Base-by-base conservation (phyloP, 1,284 basidiomycete genomes). In the Trichosporon coremiiforme region DNA sequence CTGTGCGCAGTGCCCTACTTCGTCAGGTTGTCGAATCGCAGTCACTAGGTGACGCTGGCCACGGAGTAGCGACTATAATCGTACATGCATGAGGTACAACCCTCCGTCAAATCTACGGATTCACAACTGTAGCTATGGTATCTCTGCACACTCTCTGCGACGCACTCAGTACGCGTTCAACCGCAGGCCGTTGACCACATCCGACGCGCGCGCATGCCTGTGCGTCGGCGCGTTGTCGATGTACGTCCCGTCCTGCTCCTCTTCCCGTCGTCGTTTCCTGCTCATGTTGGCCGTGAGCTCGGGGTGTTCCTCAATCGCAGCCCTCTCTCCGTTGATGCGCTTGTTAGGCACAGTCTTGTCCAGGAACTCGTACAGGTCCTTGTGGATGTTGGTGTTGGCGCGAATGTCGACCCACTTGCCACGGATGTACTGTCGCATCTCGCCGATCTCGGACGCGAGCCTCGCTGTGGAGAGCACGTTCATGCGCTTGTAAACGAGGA, bases 401-500 rank as follows among this genome's bases (percentile, higher is more conserved):
- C 75, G 75, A 13, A 82, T 70, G 65, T 81, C 78, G 17, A 47
- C 63, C 45, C 74, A 70, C 22, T 69, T 64, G 5, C 9, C 29
- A 57, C 79, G 76, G 22, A 80, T 67, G 31, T 67, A 60, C 7
- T 6, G 20, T 55, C 81, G 77, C 73, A 83, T 75, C 31, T 75
- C 55, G 22, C 75, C 70, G 33, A 83, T 78, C 15, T 71, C 60
- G 12, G 33, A 22, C 9, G 80, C 80, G 17, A 83, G 72, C 5
- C 73, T 55, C 7, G 35, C 9, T 17, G 77, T 15, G 0, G 77
- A 72, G 20, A 74, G 67, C 29, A 69, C 67, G 47, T 74, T 71
- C 75, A 78, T 78, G 29, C 78, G 75, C 15, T 29, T 65, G 73
- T 73, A 79, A 65, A 82, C 78, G 66, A 82, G 66, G 33, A 76